Evolutionary conservation across 345 rosid species (phyloP).

Genomic region (Linum trigynum): DNA sequence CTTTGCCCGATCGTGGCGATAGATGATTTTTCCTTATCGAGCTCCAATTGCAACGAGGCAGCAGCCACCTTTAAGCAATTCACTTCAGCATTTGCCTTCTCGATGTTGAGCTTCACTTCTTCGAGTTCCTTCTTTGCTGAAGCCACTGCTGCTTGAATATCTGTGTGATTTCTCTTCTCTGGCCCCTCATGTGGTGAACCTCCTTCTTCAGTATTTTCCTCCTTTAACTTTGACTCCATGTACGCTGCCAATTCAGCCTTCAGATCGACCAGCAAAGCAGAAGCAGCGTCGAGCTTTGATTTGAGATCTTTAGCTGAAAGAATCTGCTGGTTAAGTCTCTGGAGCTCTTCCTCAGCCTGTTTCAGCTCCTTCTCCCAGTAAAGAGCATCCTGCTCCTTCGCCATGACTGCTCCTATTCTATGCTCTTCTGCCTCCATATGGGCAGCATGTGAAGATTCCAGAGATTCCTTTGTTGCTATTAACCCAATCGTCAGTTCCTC

Average conservation of each 20-base stretch:
- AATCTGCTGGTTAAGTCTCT: constrained; percentile 54
- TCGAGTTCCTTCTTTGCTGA: constrained; percentile 75
- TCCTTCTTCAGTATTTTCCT: constrained; percentile 25
- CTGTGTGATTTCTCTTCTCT: constrained; percentile 32
- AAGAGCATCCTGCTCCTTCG: constrained; percentile 67
- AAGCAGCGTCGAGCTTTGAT: constrained; percentile 54
- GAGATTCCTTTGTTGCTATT: constrained; percentile 64
- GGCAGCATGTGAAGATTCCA: constrained; percentile 82
- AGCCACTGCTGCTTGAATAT: constrained; percentile 50
- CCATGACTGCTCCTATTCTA: constrained; percentile 70
- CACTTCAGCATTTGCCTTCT: constrained; percentile 67
- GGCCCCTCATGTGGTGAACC: constrained; percentile 20
- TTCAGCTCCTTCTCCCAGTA: constrained; percentile 77
- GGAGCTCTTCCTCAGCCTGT: constrained; percentile 81
- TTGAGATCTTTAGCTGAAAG: constrained; percentile 62
- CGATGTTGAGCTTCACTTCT: constrained; percentile 67
- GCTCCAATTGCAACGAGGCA: constrained; percentile 50
- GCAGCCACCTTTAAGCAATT: constrained; percentile 58
- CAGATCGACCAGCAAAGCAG: constrained; percentile 58
- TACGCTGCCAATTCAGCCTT: constrained; percentile 72
- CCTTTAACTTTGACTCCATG: constrained; percentile 50
- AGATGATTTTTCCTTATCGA: constrained; percentile 51
- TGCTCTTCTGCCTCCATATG: constrained; percentile 91
- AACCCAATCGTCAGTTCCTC: constrained; percentile 79
- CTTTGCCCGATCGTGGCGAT: constrained; percentile 57